These are phyloP conservation scores for Hypoxylon rubiginosum DNA, from an alignment of 2,329 filamentous ascomycete species.

Conservation along the genomic window DNA sequence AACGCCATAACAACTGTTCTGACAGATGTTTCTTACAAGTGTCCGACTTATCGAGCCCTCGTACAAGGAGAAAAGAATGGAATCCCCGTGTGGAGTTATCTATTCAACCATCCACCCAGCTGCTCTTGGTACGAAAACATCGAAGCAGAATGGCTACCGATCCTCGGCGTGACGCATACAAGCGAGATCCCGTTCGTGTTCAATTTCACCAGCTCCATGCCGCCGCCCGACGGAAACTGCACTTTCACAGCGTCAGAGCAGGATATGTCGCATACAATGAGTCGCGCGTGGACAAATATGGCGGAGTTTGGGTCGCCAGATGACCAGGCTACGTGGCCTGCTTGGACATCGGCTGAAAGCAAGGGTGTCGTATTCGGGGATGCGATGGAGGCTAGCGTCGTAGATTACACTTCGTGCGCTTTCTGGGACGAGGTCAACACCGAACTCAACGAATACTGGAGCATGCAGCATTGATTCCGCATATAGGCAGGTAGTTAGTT, in stretches of 20 bases:
- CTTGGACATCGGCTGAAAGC: slow-evolving; percentile 30
- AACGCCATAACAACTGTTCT: slow-evolving; percentile 38
- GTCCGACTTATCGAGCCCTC: slow-evolving; percentile 39
- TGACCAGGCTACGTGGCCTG: slow-evolving; percentile 35
- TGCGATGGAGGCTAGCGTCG: slow-evolving; percentile 23
- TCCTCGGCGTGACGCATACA: slow-evolving; percentile 47
- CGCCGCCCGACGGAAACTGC: slow-evolving; percentile 45
- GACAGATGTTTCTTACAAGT: slow-evolving; percentile 43
- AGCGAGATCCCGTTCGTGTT: slow-evolving; percentile 52
- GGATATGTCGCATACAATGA: slow-evolving; percentile 41
- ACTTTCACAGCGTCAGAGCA: slow-evolving; percentile 42
- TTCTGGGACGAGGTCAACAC: slow-evolving; percentile 42
- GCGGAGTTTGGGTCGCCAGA: slow-evolving; percentile 41
- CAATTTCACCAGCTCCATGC: slow-evolving; percentile 43
- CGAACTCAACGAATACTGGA: slow-evolving; percentile 32
- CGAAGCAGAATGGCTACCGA: slow-evolving; percentile 18
- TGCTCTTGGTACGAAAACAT: slow-evolving; percentile 44
- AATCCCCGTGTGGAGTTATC: slow-evolving; percentile 45
- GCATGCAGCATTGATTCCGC: neutral
- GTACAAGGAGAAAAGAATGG: slow-evolving; percentile 29
- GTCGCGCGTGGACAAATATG: slow-evolving; percentile 48
- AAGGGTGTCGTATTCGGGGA: slow-evolving; percentile 32
- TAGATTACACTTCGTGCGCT: slow-evolving; percentile 38
- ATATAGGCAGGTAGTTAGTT: neutral
- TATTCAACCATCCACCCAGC: slow-evolving; percentile 43